phyloP scores from a whole-genome alignment of 768 basidiomycete species.

The Favolaschia claudopus region DNA sequence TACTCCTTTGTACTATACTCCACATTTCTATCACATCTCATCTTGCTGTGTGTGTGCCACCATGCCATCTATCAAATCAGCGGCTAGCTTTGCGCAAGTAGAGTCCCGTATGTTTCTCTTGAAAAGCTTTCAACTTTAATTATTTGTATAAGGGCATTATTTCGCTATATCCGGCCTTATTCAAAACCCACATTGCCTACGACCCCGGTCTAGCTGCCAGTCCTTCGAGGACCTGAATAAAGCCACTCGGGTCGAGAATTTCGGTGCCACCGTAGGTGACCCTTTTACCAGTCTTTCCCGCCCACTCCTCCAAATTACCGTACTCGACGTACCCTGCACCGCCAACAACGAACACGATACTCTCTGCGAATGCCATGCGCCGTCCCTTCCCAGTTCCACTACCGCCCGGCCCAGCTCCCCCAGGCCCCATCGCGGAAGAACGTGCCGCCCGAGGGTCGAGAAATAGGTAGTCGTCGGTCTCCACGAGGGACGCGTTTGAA shows the following conservation, averaged over 20 bases:
- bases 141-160: conserved; percentile 5
- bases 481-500: conserved; percentile 91
- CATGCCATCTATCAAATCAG: too few relatives aligned
- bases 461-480: conserved; percentile 95
- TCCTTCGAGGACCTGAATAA: conserved; percentile 74
- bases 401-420: conserved; percentile 54
- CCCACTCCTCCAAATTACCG: conserved; percentile 96
- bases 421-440: conserved; percentile 58
- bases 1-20: too few relatives aligned
- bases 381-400: conserved; percentile 50
- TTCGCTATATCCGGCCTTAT: background rate
- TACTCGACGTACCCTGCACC: conserved; percentile 98
- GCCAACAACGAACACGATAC: conserved; percentile 93
- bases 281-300: conserved; percentile 77
- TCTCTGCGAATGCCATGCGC: conserved; percentile 85
- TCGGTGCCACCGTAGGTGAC: conserved; percentile 97
- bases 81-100: too few relatives aligned
- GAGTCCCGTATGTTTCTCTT: too few relatives aligned
- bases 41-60: too few relatives aligned
- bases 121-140: conserved; percentile 9
- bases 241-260: conserved; percentile 88
- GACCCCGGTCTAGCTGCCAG: conserved; percentile 45
- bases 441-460: conserved; percentile 90
- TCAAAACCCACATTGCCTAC: background rate
- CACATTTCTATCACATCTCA: too few relatives aligned